Evolutionary conservation across 345 rosid genomes (phyloP).

Genomic region (Ceriops tagal): DNA sequence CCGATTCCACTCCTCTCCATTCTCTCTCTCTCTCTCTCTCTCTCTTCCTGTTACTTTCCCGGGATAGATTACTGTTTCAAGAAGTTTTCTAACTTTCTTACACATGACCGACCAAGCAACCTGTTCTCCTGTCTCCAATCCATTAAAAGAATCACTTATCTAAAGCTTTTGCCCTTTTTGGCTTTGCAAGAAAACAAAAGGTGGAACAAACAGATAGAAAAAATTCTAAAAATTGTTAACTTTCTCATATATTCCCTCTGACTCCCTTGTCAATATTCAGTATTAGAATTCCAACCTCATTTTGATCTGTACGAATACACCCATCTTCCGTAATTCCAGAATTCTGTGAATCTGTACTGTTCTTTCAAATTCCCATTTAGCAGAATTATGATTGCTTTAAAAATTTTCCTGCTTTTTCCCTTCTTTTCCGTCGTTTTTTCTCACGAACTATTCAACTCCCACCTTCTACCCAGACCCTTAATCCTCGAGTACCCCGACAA

Average conservation of each 20-base stretch:
- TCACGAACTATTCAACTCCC: slow-evolving; percentile 35
- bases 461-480: slow-evolving; percentile 53
- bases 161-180: background rate
- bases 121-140: background rate
- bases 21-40: background rate
- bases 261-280: background rate
- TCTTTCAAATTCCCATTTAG: background rate
- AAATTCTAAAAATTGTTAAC: background rate
- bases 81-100: slow-evolving; percentile 3
- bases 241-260: slow-evolving; percentile 8
- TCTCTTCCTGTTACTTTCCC: background rate
- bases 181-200: slow-evolving; percentile 2
- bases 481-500: slow-evolving; percentile 49
- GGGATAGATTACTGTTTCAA: slow-evolving; percentile 6
- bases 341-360: background rate
- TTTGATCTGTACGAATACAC: too few relatives aligned
- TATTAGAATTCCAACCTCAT: background rate
- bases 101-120: slow-evolving; percentile 1
- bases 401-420: slow-evolving; percentile 35
- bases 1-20: slow-evolving; percentile 5
- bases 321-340: background rate
- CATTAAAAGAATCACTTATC: background rate
- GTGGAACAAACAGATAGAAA: background rate
- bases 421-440: slow-evolving; percentile 34
- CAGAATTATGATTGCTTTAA: slow-evolving; percentile 31